These are phyloP conservation scores for Erodium trifolium DNA, from an alignment of 441 rosid species.

Conservation along the genomic window DNA sequence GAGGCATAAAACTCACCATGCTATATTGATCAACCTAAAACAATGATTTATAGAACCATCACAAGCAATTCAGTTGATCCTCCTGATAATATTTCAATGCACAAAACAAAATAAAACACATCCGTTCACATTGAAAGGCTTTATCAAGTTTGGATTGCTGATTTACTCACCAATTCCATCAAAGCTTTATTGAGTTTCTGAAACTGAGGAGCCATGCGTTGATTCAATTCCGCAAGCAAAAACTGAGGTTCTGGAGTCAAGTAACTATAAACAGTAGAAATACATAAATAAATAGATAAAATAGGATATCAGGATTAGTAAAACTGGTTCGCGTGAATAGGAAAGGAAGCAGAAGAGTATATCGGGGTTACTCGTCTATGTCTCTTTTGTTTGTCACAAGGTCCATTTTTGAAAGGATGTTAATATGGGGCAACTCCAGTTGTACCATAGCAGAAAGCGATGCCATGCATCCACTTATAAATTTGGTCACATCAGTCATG, in stretches of 20 bases:
- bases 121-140: neutral
- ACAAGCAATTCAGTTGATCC: neutral
- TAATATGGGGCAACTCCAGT: constrained; percentile 84
- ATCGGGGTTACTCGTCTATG: constrained; percentile 46
- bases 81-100: neutral
- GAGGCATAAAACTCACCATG: constrained; percentile 78
- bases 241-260: constrained; percentile 65
- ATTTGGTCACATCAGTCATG: constrained; percentile 80
- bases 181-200: constrained; percentile 47
- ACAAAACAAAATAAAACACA: neutral
- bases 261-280: constrained; percentile 35
- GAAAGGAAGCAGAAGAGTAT: constrained; percentile 10
- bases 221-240: constrained; percentile 52
- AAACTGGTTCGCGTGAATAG: neutral
- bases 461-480: constrained; percentile 91
- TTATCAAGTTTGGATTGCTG: neutral
- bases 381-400: constrained; percentile 64
- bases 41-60: neutral
- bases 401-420: constrained; percentile 88
- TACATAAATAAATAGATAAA: neutral
- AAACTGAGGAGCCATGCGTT: constrained; percentile 62
- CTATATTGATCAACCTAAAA: constrained; percentile 65
- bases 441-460: constrained; percentile 94
- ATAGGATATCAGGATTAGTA: constrained; percentile 1
- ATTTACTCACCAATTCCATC: constrained; percentile 23